Evolutionary conservation across 1,139 yeast species (phyloP).

Genomic region (Suhomyces chickasaworum): DNA sequence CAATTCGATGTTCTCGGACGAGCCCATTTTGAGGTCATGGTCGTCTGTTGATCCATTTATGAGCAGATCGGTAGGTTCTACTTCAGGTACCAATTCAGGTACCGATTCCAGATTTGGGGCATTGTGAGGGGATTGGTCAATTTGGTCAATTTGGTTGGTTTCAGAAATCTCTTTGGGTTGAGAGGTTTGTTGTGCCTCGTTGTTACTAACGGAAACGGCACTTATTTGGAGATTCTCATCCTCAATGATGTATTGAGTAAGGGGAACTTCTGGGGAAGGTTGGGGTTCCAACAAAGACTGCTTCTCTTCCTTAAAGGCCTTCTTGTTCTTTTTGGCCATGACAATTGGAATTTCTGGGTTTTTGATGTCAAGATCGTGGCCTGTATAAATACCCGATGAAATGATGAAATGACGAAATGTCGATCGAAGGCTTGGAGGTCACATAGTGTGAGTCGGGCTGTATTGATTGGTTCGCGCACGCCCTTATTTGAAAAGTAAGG

Average conservation of each 20-base stretch:
- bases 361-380: background rate
- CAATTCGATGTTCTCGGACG: conserved; percentile 10
- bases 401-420: background rate
- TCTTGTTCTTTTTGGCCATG: conserved; percentile 9
- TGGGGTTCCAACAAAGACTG: background rate
- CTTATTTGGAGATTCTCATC: background rate
- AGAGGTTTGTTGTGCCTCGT: background rate
- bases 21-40: conserved; percentile 2
- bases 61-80: background rate
- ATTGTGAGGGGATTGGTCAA: too few species aligned
- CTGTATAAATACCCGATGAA: background rate
- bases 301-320: conserved; percentile 2
- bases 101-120: background rate
- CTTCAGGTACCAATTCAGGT: too few species aligned
- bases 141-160: background rate
- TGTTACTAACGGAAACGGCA: background rate
- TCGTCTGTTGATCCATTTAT: background rate
- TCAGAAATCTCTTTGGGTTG: too few species aligned
- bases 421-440: conserved; percentile 3
- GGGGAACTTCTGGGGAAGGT: background rate
- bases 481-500: background rate
- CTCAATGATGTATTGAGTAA: background rate
- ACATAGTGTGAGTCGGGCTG: conserved; percentile 2
- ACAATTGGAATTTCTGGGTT: background rate
- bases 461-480: conserved; percentile 7